These are phyloP conservation scores for Alternaria tenuissima DNA, from an alignment of 2,329 filamentous ascomycete species.

Conservation along the genomic window DNA sequence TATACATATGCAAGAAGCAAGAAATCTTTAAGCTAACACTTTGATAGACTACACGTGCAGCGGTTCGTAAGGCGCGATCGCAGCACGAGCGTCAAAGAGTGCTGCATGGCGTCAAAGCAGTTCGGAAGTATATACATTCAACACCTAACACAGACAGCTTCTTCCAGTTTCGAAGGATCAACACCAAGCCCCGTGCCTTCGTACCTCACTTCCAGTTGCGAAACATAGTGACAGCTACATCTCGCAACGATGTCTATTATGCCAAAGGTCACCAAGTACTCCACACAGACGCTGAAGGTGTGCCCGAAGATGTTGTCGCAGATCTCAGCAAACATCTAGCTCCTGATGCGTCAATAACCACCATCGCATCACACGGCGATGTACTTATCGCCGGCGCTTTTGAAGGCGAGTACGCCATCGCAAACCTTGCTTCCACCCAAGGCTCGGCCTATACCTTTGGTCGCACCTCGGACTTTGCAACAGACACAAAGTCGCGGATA, in stretches of 20 bases:
- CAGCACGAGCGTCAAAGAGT: constrained; percentile 34
- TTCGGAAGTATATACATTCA: constrained; percentile 24
- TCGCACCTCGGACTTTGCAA: constrained; percentile 58
- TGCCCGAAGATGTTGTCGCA: constrained; percentile 54
- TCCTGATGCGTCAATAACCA: constrained; percentile 58
- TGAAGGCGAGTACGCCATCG: constrained; percentile 64
- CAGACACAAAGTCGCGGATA: constrained; percentile 61
- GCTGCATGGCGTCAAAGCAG: constrained; percentile 22
- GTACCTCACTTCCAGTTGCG: constrained; percentile 68
- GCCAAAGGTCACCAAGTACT: constrained; percentile 58
- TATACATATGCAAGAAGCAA: background rate
- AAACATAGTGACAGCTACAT: constrained; percentile 63
- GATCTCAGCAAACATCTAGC: constrained; percentile 56
- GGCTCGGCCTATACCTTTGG: constrained; percentile 53
- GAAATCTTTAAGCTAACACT: background rate
- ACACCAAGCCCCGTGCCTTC: constrained; percentile 59
- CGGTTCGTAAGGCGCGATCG: constrained; percentile 35
- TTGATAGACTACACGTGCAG: constrained; percentile 29
- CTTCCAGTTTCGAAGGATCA: constrained; percentile 60
- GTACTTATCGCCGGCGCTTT: constrained; percentile 65
- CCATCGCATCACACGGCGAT: constrained; percentile 59
- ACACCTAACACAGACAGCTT: constrained; percentile 55
- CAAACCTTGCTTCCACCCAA: constrained; percentile 50
- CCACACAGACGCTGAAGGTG: constrained; percentile 59
- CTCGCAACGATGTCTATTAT: constrained; percentile 65